phyloP scores from a whole-genome alignment of 768 basidiomycete genomes.

The Lyophyllum atratum region DNA sequence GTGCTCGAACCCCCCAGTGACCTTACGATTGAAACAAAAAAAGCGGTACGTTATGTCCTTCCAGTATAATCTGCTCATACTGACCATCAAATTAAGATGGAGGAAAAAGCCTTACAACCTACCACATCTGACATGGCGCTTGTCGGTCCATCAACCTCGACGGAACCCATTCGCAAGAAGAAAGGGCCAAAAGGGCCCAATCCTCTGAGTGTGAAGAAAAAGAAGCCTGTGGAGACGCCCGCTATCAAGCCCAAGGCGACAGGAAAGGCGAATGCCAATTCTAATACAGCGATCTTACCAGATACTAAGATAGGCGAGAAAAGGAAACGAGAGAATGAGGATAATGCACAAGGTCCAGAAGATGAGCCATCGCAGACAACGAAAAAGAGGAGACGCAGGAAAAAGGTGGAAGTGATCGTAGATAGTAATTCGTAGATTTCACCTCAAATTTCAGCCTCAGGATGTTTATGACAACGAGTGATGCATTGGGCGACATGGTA shows the following conservation, averaged over 20 bases:
- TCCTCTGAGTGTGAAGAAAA: conserved; percentile 92
- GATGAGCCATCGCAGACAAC: not conserved
- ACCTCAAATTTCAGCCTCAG: not conserved
- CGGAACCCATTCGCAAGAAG: conserved; percentile 46
- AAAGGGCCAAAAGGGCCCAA: conserved; percentile 88
- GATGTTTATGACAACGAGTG: too few species aligned
- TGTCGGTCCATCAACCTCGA: conserved; percentile 33
- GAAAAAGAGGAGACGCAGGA: conserved; percentile 29
- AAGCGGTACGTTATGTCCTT: conserved; percentile 40
- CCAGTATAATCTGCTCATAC: not conserved
- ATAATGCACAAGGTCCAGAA: not conserved
- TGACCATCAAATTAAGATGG: conserved; percentile 44
- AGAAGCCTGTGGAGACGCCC: conserved; percentile 39
- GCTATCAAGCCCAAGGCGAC: not conserved
- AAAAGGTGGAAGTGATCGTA: not conserved
- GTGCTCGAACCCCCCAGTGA: conserved; percentile 90
- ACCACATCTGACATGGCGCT: conserved; percentile 48
- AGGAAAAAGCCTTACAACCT: conserved; percentile 61
- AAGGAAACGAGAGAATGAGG: conserved; percentile 16
- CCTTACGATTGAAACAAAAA: conserved; percentile 70
- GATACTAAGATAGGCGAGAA: conserved; percentile 38
- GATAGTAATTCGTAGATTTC: not conserved
- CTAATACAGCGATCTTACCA: conserved; percentile 35
- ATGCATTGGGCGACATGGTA: too few species aligned
- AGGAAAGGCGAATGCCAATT: conserved; percentile 32